Conservation (phyloP, 1,284 basidiomycete species). For the Takashimella tepidaria region DNA sequence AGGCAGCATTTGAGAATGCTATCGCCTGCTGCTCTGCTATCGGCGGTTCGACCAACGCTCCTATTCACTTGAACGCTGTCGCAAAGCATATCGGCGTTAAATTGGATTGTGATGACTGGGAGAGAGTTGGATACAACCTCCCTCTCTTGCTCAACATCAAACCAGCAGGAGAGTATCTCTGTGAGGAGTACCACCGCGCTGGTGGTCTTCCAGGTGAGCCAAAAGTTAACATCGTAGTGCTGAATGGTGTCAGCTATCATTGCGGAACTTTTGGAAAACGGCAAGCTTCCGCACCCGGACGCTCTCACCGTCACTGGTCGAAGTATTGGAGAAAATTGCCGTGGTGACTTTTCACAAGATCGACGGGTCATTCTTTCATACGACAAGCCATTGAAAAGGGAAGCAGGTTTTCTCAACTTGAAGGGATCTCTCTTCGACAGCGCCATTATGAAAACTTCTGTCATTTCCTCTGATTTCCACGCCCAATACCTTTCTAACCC, state of each 20-base stretch:
- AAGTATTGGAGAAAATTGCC: constrained; percentile 35
- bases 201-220: constrained; percentile 43
- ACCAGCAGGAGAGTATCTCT: constrained; percentile 43
- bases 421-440: constrained; percentile 46
- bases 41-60: constrained; percentile 86
- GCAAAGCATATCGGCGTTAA: constrained; percentile 46
- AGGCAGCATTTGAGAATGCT: constrained; percentile 84
- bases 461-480: constrained; percentile 39
- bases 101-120: constrained; percentile 39
- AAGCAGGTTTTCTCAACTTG: constrained; percentile 47
- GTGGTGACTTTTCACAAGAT: constrained; percentile 37
- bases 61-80: constrained; percentile 43
- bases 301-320: constrained; percentile 40
- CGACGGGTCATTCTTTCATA: constrained; percentile 41
- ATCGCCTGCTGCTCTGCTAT: constrained; percentile 77
- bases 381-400: constrained; percentile 32
- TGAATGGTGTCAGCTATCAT: constrained; percentile 25
- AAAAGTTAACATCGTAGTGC: neutral
- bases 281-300: constrained; percentile 37
- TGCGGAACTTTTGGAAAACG: constrained; percentile 36
- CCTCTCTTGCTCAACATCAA: constrained; percentile 42
- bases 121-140: constrained; percentile 40
- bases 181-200: constrained; percentile 45
- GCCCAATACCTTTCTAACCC: constrained; percentile 44
- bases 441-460: constrained; percentile 49